These are phyloP conservation scores for Camillea tinctor DNA, from an alignment of 2,329 filamentous ascomycete genomes.

Conservation along the genomic window DNA sequence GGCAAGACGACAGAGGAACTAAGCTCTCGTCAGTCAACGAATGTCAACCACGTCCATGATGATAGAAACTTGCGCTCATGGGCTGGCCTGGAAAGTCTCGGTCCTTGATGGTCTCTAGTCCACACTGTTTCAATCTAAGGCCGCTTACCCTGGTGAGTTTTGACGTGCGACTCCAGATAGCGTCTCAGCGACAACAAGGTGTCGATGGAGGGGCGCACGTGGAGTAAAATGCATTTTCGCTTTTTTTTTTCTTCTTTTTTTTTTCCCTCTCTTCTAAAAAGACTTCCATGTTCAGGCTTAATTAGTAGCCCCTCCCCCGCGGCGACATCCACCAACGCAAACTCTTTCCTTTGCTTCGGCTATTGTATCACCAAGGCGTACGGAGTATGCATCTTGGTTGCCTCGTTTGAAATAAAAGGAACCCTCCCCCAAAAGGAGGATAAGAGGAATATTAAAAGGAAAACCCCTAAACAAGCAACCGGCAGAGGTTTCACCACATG, in stretches of 20 bases:
- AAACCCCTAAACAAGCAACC: background rate
- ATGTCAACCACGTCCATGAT: background rate
- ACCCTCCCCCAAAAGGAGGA: too few species aligned
- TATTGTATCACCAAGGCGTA: background rate
- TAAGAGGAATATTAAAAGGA: background rate
- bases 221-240: background rate
- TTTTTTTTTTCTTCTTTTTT: background rate
- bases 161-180: background rate
- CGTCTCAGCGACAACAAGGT: background rate
- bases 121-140: background rate
- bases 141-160: background rate
- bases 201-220: background rate
- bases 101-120: background rate
- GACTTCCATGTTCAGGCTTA: background rate
- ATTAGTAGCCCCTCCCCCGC: background rate
- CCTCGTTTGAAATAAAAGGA: background rate
- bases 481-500: background rate
- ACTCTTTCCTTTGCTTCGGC: constrained; percentile 1
- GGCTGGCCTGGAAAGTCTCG: background rate
- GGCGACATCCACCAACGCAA: background rate
- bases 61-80: background rate
- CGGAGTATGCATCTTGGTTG: background rate
- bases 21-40: background rate
- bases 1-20: background rate
- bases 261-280: background rate